Evolutionary conservation across 768 basidiomycete genomes (phyloP), one percentile per base, ranked within the genome.

Genomic region (Suillus paluster): DNA sequence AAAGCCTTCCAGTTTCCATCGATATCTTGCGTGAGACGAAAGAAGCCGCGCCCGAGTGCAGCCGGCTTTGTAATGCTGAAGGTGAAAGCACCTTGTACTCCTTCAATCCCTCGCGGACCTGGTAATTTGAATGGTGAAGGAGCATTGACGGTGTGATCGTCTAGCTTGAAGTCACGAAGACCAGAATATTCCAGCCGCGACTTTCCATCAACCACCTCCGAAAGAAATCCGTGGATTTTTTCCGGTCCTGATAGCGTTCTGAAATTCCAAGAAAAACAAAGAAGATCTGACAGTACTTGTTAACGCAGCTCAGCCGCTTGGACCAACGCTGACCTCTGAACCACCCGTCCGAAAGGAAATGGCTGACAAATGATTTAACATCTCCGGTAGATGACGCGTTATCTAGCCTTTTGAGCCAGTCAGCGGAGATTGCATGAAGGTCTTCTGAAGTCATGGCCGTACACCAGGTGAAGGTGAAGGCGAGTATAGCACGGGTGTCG

Each of bases 91-190:
- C n/a, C n/a, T n/a, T n/a, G n/a, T n/a, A n/a, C n/a, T n/a, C n/a
- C n/a, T n/a, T n/a, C n/a, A n/a, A n/a, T n/a, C n/a, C n/a, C n/a
- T n/a, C 91, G 75, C 86, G 90, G 52, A 90, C 94, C 71, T 77
- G 93, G 56, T 90, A 95, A 57, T 92, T 94, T 72, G 76, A 95
- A 38, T 94, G 94, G 93, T 89, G 86, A 57, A 78, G 93, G 60
- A 80, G 80, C 63, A 90, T 90, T 77, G 89, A 92, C 54, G 89
- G 93, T 71, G 85, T 92, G 12, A 21, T 34, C 19, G 3, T 52
- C 50, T 19, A 52, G 3, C 11, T 52, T 52, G 33, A 52, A 34
- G n/a, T 52, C 33, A 14, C 50, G n/a, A n/a, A n/a, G n/a, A n/a
- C n/a, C n/a, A n/a, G n/a, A n/a, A n/a, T n/a, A n/a, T n/a, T n/a